A percentile compares a stretch with the other conserved stretches of the same genome.
phyloP scores from a whole-genome alignment of 257 asterid genomes.

The Orobanche coerulescens region DNA sequence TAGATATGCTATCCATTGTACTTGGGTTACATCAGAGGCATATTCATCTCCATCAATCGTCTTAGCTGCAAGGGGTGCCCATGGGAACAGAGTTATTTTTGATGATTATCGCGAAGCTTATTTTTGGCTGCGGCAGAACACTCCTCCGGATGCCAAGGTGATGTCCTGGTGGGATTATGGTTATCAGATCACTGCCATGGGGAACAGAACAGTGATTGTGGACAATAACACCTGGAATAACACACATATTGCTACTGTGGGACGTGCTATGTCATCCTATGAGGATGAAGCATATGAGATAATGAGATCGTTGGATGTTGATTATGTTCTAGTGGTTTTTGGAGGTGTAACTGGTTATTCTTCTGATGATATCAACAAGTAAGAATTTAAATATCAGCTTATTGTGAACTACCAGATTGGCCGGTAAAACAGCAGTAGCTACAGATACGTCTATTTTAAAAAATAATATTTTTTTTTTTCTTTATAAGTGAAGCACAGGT shows the following conservation, averaged over 20 bases:
- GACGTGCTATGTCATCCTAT: conserved; percentile 98
- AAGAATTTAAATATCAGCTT: conserved; percentile 32
- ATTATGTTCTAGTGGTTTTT: conserved; percentile 87
- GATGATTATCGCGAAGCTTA: conserved; percentile 97
- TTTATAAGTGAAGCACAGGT: no score
- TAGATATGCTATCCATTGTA: conserved; percentile 87
- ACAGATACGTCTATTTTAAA: no score
- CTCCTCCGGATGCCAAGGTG: conserved; percentile 94
- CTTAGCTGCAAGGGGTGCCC: conserved; percentile 96
- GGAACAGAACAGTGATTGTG: conserved; percentile 91
- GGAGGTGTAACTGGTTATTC: conserved; percentile 99
- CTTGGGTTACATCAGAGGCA: conserved; percentile 99
- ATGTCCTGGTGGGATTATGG: conserved; percentile 99
- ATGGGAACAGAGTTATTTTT: conserved; percentile 85
- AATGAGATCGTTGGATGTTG: conserved; percentile 92
- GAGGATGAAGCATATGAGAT: conserved; percentile 97
- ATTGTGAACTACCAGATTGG: no score
- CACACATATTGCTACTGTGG: conserved; percentile 98
- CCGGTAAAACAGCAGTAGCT: no score
- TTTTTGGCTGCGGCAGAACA: conserved; percentile 89
- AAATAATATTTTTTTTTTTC: no score
- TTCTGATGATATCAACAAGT: conserved; percentile 98
- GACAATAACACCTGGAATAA: conserved; percentile 99
- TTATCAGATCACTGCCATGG: conserved; percentile 98
- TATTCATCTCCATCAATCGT: conserved; percentile 99